Base-by-base conservation (phyloP, 805 yeast genomes). In the Barnettozyma sp. region DNA sequence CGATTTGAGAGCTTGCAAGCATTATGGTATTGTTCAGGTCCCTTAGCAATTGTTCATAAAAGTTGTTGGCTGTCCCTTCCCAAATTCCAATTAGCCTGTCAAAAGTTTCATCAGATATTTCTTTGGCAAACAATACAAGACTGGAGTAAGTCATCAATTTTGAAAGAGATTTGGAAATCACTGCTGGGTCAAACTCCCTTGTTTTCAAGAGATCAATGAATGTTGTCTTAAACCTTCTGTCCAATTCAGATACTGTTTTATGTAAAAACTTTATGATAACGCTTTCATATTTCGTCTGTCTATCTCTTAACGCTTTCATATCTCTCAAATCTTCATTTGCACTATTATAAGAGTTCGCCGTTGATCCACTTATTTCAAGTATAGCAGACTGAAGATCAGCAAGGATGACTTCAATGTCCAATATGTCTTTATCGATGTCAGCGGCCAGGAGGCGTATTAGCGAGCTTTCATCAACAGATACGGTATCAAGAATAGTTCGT, bases 281-380 rank as follows among this genome's bases (percentile, higher is more conserved):
- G 15, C 59, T 53, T 46, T 78, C 84, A 51, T 81, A 83, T 5
- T 64, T 68, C 12, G 65, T 60, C 39, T 76, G 70, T 49, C 81
- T 78, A 48, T 83, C 86, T 41, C 67, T 68, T 40, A 85, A 63
- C 0, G 94, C 94, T 39, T 68, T 66, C 85, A 86, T 81, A 14
- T 71, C 68, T 25, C 78, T 75, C 40, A 81, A 54, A 30, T 60
- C 55, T 9, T 58, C 66, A 18, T 48, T 47, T 16, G 60, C 56
- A 10, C 56, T 53, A 26, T 63, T 70, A 5, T 16, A 9, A 10
- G 19, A 22, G 17, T 21, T 26, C 6, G 13, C 17, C 6, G 33
- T 15, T 5, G 40, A 22, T 32, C 77, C 76, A 39, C 74, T 65
- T 18, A 80, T 76, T 3, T 86, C 78, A 30, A 62, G 62, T 33